Percentiles rank a stretch among this genome's conserved stretches.
Evolutionary conservation across 176 grass and related monocot species (phyloP).

Genomic region (Coix lacrymajobi): DNA sequence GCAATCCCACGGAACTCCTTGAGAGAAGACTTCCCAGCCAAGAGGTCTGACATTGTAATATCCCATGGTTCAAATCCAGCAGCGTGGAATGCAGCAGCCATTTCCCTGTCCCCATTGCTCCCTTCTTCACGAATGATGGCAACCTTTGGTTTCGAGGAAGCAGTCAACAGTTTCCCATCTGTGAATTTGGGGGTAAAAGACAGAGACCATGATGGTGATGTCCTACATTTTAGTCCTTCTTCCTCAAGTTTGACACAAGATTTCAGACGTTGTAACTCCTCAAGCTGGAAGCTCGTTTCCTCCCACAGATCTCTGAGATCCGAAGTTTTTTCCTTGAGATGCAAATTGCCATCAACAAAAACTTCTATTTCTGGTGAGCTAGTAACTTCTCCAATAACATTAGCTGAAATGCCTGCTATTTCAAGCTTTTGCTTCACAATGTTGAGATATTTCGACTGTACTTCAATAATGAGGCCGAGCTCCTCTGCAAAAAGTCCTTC

Average conservation of each 20-base stretch:
- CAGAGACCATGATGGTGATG: slow-evolving; percentile 59
- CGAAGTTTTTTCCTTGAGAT: slow-evolving; percentile 68
- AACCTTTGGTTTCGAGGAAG: slow-evolving; percentile 71
- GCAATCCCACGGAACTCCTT: slow-evolving; percentile 60
- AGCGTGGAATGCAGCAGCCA: slow-evolving; percentile 77
- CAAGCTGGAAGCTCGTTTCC: slow-evolving; percentile 87
- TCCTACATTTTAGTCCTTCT: slow-evolving; percentile 67
- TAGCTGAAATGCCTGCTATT: slow-evolving; percentile 45
- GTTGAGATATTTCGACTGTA: slow-evolving; percentile 35
- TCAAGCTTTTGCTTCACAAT: slow-evolving; percentile 58
- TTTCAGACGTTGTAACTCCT: slow-evolving; percentile 68
- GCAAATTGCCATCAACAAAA: slow-evolving; percentile 41
- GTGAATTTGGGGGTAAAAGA: slow-evolving; percentile 71
- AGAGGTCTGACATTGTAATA: slow-evolving; percentile 71
- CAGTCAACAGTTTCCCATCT: slow-evolving; percentile 44
- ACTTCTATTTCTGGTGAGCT: slow-evolving; percentile 53
- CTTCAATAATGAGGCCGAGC: slow-evolving; percentile 79
- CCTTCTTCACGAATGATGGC: slow-evolving; percentile 97
- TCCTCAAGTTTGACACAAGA: slow-evolving; percentile 83
- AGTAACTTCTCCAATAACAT: slow-evolving; percentile 74
- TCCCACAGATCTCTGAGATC: slow-evolving; percentile 87
- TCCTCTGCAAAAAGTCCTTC: slow-evolving; percentile 82
- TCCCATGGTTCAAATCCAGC: slow-evolving; percentile 96
- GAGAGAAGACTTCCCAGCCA: slow-evolving; percentile 49
- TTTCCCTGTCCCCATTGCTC: slow-evolving; percentile 91